Conservation (phyloP, 176 grass and related monocot species). For the Eremochloa ophiuroides region DNA sequence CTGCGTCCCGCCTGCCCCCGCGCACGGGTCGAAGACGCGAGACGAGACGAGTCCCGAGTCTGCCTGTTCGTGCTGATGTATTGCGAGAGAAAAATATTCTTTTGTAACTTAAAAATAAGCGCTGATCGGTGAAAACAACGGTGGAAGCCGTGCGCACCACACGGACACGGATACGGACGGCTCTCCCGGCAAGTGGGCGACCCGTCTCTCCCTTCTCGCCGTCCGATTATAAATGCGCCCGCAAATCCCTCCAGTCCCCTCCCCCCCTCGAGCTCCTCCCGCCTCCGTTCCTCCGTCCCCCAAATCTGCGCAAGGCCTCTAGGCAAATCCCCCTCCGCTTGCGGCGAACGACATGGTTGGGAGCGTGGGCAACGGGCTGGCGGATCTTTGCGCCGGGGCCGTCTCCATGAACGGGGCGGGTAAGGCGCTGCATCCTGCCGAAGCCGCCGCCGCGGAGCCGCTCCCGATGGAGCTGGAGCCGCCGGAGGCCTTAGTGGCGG, state of each 20-base stretch:
- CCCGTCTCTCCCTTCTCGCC: neutral
- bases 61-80: too few relatives aligned
- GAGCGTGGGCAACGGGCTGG: slow-evolving; percentile 51
- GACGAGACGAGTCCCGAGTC: too few relatives aligned
- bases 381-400: slow-evolving; percentile 32
- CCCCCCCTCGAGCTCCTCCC: neutral
- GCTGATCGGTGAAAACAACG: too few relatives aligned
- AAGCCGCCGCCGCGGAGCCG: neutral
- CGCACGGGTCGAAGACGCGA: neutral
- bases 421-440: neutral
- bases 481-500: neutral
- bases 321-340: neutral
- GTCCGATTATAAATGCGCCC: slow-evolving; percentile 10
- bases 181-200: neutral
- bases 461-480: slow-evolving; percentile 42
- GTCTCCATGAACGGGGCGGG: neutral
- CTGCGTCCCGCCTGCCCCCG: slow-evolving; percentile 9
- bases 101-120: too few relatives aligned
- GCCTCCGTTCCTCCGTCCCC: neutral
- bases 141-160: too few relatives aligned
- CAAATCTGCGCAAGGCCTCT: slow-evolving; percentile 24
- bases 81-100: too few relatives aligned
- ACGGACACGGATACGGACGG: neutral
- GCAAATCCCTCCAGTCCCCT: slow-evolving; percentile 22
- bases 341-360: slow-evolving; percentile 55